Percentiles rank a stretch among this genome's conserved stretches.
Evolutionary conservation across 140 eudicot species (phyloP).

Genomic region (Ambrosia hybrid): DNA sequence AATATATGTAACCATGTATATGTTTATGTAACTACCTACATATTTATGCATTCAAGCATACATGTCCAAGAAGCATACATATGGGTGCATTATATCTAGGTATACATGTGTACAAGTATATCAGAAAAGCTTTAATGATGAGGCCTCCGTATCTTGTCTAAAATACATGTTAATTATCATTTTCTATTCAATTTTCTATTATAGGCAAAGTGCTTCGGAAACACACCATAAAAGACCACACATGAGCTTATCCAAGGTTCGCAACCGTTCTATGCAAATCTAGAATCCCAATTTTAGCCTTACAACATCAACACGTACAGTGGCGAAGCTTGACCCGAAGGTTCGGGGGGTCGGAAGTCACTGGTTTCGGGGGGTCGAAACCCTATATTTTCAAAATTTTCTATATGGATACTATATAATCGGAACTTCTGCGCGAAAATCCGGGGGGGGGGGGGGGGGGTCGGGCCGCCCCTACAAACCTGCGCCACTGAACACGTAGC

Average conservation of each 20-base stretch:
- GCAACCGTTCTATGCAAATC: not conserved
- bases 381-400: too few species aligned
- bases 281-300: not conserved
- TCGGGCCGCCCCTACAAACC: too few species aligned
- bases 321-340: too few species aligned
- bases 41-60: not conserved
- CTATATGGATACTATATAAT: too few species aligned
- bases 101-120: not conserved
- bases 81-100: not conserved
- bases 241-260: slow-evolving; percentile 13
- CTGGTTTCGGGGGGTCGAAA: too few species aligned
- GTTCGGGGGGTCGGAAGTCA: too few species aligned
- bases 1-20: not conserved
- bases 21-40: not conserved
- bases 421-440: too few species aligned
- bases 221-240: slow-evolving; percentile 1
- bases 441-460: too few species aligned
- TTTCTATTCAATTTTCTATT: not conserved
- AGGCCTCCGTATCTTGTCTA: not conserved
- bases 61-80: not conserved
- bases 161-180: not conserved
- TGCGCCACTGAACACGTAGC: not conserved
- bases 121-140: not conserved
- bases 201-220: not conserved
- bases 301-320: not conserved